A percentile compares a stretch with the other conserved stretches of the same genome.
These are phyloP conservation scores for Gypsophila paniculata DNA, from an alignment of 179 eudicot species.

Conservation along the genomic window DNA sequence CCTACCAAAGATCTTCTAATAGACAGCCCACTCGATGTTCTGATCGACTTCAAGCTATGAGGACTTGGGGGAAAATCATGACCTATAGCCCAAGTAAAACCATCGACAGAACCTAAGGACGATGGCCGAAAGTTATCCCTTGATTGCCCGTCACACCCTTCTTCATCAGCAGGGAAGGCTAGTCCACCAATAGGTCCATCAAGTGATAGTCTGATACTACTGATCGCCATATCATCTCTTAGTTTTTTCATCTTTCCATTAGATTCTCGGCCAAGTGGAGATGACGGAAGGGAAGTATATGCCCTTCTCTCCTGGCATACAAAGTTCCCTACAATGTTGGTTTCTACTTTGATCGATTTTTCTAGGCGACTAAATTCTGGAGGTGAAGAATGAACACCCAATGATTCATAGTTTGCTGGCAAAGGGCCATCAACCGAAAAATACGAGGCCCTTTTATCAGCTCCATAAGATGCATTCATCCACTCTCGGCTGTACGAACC, in stretches of 20 bases:
- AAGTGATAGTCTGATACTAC: slow-evolving; percentile 23
- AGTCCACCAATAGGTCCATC: slow-evolving; percentile 30
- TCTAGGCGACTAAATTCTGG: slow-evolving; percentile 23
- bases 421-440: slow-evolving; percentile 58
- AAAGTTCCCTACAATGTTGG: slow-evolving; percentile 24
- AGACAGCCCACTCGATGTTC: slow-evolving; percentile 40
- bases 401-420: slow-evolving; percentile 32
- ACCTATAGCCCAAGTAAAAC: slow-evolving; percentile 36
- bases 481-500: slow-evolving; percentile 31
- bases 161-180: slow-evolving; percentile 38
- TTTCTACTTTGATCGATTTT: slow-evolving; percentile 28
- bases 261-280: slow-evolving; percentile 64
- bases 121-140: slow-evolving; percentile 36
- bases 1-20: slow-evolving; percentile 72
- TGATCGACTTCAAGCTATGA: slow-evolving; percentile 29
- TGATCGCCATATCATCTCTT: slow-evolving; percentile 33
- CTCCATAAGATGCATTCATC: slow-evolving; percentile 28
- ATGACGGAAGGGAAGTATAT: slow-evolving; percentile 44
- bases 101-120: slow-evolving; percentile 34
- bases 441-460: slow-evolving; percentile 26
- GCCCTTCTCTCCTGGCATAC: slow-evolving; percentile 31
- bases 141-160: slow-evolving; percentile 31
- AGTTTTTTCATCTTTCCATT: slow-evolving; percentile 32
- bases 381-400: slow-evolving; percentile 30
- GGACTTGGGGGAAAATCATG: slow-evolving; percentile 28